phyloP scores from a whole-genome alignment of 2,329 filamentous ascomycete genomes.

The Plectosphaerella sp. region DNA sequence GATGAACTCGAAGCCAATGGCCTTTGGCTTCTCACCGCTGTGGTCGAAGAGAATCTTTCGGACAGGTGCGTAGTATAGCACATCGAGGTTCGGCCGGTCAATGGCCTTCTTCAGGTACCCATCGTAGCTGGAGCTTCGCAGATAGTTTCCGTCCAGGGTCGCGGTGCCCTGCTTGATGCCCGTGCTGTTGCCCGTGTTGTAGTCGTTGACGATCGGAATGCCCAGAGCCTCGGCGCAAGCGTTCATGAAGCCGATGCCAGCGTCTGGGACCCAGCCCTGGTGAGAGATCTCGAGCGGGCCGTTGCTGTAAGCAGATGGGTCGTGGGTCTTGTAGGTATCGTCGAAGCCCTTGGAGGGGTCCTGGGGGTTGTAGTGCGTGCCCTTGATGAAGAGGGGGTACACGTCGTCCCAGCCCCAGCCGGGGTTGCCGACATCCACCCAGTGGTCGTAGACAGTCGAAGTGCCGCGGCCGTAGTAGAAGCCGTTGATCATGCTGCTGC shows the following conservation, averaged over 20 bases:
- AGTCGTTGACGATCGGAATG: slow-evolving; percentile 17
- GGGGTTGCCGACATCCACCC: slow-evolving; percentile 23
- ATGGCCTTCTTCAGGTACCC: slow-evolving; percentile 15
- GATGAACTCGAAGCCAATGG: slow-evolving; percentile 17
- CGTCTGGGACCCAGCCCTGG: slow-evolving; percentile 22
- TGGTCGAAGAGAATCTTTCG: slow-evolving; percentile 12
- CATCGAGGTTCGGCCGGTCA: slow-evolving; percentile 16
- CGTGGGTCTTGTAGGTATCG: slow-evolving; percentile 18
- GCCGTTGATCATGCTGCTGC: slow-evolving; percentile 24
- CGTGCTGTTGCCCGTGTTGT: slow-evolving; percentile 19
- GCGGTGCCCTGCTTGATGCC: slow-evolving; percentile 22
- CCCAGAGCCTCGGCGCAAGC: slow-evolving; percentile 13
- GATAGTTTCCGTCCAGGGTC: slow-evolving; percentile 14
- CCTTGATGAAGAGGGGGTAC: slow-evolving; percentile 17
- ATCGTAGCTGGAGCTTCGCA: slow-evolving; percentile 20
- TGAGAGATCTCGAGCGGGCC: slow-evolving; percentile 18
- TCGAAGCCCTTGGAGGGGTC: slow-evolving; percentile 16
- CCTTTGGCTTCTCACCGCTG: slow-evolving; percentile 12
- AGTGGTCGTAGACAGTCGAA: slow-evolving; percentile 23
- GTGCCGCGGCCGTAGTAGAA: slow-evolving; percentile 24
- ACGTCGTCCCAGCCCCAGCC: slow-evolving; percentile 24
- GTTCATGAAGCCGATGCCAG: slow-evolving; percentile 20
- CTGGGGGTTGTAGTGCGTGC: slow-evolving; percentile 18
- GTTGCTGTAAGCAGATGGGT: slow-evolving; percentile 17
- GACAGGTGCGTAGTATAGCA: slow-evolving; percentile 17